A percentile compares a stretch with the other conserved stretches of the same genome.
Conservation (phyloP, 805 yeast species). For the Pichia kluyveri region DNA sequence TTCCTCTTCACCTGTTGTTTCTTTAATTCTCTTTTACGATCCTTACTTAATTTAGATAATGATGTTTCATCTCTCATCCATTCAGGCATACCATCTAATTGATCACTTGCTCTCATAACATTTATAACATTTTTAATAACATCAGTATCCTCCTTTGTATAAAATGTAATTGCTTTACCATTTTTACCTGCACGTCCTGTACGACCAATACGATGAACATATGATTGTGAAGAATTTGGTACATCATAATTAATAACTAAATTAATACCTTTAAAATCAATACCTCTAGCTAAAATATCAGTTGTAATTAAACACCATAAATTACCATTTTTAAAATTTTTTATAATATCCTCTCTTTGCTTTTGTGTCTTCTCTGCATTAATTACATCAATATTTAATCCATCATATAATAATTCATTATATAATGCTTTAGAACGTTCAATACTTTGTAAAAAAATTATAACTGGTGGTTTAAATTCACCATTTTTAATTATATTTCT, state of each 20-base stretch:
- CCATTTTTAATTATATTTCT: conserved; percentile 81
- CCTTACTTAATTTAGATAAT: conserved; percentile 53
- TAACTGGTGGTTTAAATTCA: conserved; percentile 84
- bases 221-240: conserved; percentile 87
- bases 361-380: conserved; percentile 89
- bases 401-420: conserved; percentile 88
- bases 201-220: conserved; percentile 97
- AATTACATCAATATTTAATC: conserved; percentile 86
- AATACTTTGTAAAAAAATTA: conserved; percentile 86
- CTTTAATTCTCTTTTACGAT: conserved; percentile 54
- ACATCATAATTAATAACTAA: conserved; percentile 94
- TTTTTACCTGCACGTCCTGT: conserved; percentile 90
- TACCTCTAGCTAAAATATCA: conserved; percentile 93
- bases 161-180: conserved; percentile 87
- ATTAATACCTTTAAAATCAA: conserved; percentile 93
- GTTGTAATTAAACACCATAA: conserved; percentile 96
- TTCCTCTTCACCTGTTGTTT: conserved; percentile 52
- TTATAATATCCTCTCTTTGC: conserved; percentile 80
- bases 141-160: conserved; percentile 78
- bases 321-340: conserved; percentile 80
- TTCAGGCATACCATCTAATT: conserved; percentile 47
- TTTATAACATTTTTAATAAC: conserved; percentile 78
- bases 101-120: conserved; percentile 92
- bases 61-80: conserved; percentile 65
- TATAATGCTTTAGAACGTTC: conserved; percentile 91